Percentiles rank a stretch among this genome's conserved stretches.
Conservation (phyloP, 2,329 filamentous ascomycete genomes). For the Westerdykella sp. region DNA sequence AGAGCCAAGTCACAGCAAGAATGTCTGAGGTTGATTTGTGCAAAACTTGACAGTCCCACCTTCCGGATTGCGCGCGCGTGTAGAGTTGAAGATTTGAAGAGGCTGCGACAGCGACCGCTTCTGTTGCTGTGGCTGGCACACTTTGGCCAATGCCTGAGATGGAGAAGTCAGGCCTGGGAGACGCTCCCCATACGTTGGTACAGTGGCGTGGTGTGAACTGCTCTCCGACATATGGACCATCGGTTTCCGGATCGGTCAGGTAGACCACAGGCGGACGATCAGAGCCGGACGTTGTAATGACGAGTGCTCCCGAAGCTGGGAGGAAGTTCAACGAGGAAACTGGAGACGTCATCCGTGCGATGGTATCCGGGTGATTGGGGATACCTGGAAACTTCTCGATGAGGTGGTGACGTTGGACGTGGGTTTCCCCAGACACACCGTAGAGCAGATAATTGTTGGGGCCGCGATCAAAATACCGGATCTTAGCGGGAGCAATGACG, state of each 20-base stretch:
- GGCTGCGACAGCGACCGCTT: slow-evolving; percentile 30
- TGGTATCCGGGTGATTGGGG: slow-evolving; percentile 7
- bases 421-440: slow-evolving; percentile 19
- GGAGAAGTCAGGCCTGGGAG: slow-evolving; percentile 18
- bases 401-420: slow-evolving; percentile 16
- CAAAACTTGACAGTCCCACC: slow-evolving; percentile 13
- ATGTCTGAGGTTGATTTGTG: slow-evolving; percentile 21
- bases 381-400: slow-evolving; percentile 10
- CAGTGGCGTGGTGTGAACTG: slow-evolving; percentile 22
- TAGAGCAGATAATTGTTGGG: slow-evolving; percentile 20
- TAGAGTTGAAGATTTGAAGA: slow-evolving; percentile 22
- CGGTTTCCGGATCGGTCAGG: slow-evolving; percentile 20
- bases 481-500: not conserved
- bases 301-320: slow-evolving; percentile 22
- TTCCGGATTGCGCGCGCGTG: slow-evolving; percentile 13
- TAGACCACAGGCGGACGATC: slow-evolving; percentile 23
- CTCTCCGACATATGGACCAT: slow-evolving; percentile 23
- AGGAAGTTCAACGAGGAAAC: slow-evolving; percentile 28
- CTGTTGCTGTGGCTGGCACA: slow-evolving; percentile 16
- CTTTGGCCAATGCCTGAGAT: slow-evolving; percentile 8
- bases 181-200: slow-evolving; percentile 23
- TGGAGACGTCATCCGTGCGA: slow-evolving; percentile 19
- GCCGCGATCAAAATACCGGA: slow-evolving; percentile 27
- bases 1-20: slow-evolving; percentile 32
- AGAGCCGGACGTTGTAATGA: slow-evolving; percentile 25